Conservation (phyloP, 768 basidiomycete species). For the Punctularia strigosozonata region DNA sequence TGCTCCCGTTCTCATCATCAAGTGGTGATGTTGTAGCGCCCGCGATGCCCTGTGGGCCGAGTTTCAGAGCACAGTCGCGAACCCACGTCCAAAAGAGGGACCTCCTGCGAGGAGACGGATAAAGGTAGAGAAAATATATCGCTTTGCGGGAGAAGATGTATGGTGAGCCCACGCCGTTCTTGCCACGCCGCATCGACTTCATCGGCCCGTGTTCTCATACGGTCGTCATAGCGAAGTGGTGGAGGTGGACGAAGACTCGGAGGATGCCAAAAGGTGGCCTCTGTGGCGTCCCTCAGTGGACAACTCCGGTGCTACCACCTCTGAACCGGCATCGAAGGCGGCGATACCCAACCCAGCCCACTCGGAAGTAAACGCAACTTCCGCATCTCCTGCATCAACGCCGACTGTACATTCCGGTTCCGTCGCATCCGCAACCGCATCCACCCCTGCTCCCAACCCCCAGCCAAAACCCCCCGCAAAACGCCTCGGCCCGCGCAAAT, state of each 20-base stretch:
- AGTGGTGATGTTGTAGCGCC: conserved; percentile 31
- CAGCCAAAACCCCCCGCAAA: conserved; percentile 15
- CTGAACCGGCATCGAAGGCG: too few species aligned
- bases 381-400: conserved; percentile 2
- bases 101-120: conserved; percentile 30
- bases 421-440: conserved; percentile 6
- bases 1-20: conserved; percentile 2
- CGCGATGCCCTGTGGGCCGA: conserved; percentile 53
- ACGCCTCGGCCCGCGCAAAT: conserved; percentile 55
- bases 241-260: conserved; percentile 61
- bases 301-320: conserved; percentile 5
- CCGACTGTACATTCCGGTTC: conserved; percentile 6
- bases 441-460: conserved; percentile 8
- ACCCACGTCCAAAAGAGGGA: conserved; percentile 11
- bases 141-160: conserved; percentile 69
- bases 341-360: too few species aligned
- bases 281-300: conserved; percentile 26
- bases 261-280: conserved; percentile 72
- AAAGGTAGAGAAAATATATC: conserved; percentile 56
- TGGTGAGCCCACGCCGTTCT: conserved; percentile 55
- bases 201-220: conserved; percentile 2
- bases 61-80: conserved; percentile 53
- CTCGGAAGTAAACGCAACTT: conserved; percentile 1
- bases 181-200: background rate
- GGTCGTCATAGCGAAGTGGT: conserved; percentile 45